Base-by-base conservation (phyloP, 805 yeast species). In the Starmerella vitae region DNA sequence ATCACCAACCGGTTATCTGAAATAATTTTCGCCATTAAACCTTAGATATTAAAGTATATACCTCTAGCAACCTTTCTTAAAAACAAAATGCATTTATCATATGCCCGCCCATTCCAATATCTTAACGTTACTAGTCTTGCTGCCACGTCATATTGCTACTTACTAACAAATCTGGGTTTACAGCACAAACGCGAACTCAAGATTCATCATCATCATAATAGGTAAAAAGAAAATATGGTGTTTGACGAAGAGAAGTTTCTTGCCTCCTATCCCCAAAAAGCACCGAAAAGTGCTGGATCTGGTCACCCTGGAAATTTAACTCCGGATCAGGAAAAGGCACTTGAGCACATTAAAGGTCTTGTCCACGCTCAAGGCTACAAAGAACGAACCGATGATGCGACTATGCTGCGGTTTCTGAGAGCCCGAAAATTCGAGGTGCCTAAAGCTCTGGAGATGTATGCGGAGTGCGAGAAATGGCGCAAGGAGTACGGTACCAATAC, bases 391-490 rank as follows among this genome's bases (percentile, higher is more conserved):
- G 98, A 91, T 60, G 94, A 83, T 53, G 83, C 94, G 13, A 71
- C 91, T 3, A 63, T 67, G 55, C 60, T 77, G 45, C 76, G 98
- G 52, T 91, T 91, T 62, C 67, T 91, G 47, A 75, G 97, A 57
- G 98, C 98, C 8, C 76, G 98, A 63, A 86, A 85, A 68, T 91
- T 91, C 57, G 95, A 85, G 53, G 66, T 86, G 24, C 70, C 65
- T 43, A 72, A 76, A 54, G 81, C 98, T 21, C 70, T 71, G 54
- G 73, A 69, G 45, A 91, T 91, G 98, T 85, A 70, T 57, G 72
- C 67, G 43, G 75, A 71, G 45, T 86, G 95, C 62, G 95, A 91
- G 64, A 72, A 71, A 45, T 91, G 98, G 98, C 76, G 98, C 61
- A 64, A 71, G 55, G 81, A 76, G 45, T 84, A 70, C 51, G 95